Conservation (phyloP, 352 stramenopile species). For the Peronosclerospora sorghi region DNA sequence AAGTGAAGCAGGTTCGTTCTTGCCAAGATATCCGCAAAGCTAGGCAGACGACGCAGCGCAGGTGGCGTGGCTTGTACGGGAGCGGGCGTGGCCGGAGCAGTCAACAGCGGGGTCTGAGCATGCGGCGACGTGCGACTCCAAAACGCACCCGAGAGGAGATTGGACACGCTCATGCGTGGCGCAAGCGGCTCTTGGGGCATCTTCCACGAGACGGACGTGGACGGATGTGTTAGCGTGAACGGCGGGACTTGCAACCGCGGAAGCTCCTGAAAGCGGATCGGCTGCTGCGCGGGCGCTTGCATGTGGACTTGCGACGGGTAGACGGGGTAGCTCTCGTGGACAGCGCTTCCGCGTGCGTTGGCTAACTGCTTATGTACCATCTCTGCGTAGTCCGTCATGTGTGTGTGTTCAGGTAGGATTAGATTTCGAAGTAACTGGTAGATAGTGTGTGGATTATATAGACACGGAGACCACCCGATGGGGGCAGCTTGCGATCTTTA, state of each 20-base stretch:
- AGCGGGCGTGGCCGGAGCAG: constrained; percentile 15
- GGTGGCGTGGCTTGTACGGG: constrained; percentile 10
- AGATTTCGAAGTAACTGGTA: constrained; percentile 1
- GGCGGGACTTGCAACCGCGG: constrained; percentile 50
- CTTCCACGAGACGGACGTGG: constrained; percentile 46
- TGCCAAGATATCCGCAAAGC: constrained; percentile 52
- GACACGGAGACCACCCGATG: too few species aligned
- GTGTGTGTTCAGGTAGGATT: background rate
- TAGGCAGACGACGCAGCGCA: constrained; percentile 33
- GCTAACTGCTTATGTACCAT: constrained; percentile 27
- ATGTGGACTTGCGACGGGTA: constrained; percentile 11
- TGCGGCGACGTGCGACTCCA: constrained; percentile 11
- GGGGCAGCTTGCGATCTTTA: constrained; percentile 25
- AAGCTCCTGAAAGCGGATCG: constrained; percentile 48
- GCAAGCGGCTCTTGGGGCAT: constrained; percentile 19
- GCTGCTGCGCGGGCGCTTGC: constrained; percentile 8
- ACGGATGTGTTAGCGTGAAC: constrained; percentile 42
- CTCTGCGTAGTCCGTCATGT: constrained; percentile 21
- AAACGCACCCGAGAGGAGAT: constrained; percentile 37
- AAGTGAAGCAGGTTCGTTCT: constrained; percentile 58
- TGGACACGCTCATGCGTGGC: constrained; percentile 39
- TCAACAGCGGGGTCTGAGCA: constrained; percentile 4
- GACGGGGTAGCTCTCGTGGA: constrained; percentile 18
- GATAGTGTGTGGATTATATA: too few species aligned
- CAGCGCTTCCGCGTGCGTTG: constrained; percentile 15